Percentiles rank a stretch among this genome's conserved stretches.
Evolutionary conservation across 2,329 filamentous ascomycete species (phyloP).

Genomic region (Ophiostoma sp.): DNA sequence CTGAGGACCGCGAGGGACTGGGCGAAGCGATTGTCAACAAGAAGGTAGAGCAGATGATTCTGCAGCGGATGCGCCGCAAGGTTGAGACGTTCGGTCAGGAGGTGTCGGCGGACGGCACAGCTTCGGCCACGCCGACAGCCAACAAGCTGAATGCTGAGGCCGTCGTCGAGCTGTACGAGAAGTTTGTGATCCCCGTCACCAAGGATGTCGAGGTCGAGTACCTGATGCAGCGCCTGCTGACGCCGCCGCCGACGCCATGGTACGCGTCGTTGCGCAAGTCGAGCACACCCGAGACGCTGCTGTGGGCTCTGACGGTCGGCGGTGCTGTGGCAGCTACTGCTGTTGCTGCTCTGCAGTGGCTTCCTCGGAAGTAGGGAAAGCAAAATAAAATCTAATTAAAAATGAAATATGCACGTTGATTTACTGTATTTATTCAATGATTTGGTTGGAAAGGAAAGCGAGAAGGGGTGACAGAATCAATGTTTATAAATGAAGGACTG

Average conservation of each 20-base stretch:
- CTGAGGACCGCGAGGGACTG: constrained; percentile 76
- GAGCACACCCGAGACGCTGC: constrained; percentile 6
- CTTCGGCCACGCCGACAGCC: constrained; percentile 49
- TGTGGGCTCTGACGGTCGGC: constrained; percentile 16
- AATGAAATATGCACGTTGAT: neutral
- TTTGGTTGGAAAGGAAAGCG: neutral
- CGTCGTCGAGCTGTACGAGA: constrained; percentile 84
- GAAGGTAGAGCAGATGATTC: constrained; percentile 85
- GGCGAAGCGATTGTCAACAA: constrained; percentile 87
- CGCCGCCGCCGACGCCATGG: constrained; percentile 25
- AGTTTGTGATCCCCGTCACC: constrained; percentile 95
- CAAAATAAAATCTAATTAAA: constrained; percentile 22
- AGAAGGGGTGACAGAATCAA: neutral
- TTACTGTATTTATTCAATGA: neutral
- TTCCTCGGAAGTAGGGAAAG: constrained; percentile 21
- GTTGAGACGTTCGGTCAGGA: constrained; percentile 92
- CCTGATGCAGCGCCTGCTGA: constrained; percentile 78
- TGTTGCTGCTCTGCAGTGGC: constrained; percentile 23
- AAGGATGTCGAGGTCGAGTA: constrained; percentile 99
- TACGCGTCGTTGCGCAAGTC: constrained; percentile 15
- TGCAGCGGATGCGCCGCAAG: constrained; percentile 84
- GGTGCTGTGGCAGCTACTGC: constrained; percentile 8
- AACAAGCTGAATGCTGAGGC: constrained; percentile 91
- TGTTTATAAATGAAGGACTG: neutral
- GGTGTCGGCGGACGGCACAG: constrained; percentile 61